Conservation (phyloP, 805 yeast genomes). For the Kluyveromyces wickerhamii region DNA sequence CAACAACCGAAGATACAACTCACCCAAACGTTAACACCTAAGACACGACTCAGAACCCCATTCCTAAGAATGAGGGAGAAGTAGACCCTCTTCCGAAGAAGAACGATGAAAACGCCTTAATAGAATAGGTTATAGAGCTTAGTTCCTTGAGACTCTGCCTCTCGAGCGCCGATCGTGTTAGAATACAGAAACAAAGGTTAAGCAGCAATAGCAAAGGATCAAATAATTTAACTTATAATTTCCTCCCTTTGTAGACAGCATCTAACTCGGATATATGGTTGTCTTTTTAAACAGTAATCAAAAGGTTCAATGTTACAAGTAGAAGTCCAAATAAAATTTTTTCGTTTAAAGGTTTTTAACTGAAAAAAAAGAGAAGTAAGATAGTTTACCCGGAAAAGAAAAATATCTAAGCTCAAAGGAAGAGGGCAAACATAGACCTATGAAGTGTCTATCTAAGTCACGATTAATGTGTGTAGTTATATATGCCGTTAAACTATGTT, state of each 20-base stretch:
- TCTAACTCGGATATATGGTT: slow-evolving; percentile 26
- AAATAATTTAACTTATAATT: background rate
- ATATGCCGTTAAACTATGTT: slow-evolving; percentile 20
- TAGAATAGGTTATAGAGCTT: slow-evolving; percentile 6
- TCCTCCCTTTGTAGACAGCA: slow-evolving; percentile 1
- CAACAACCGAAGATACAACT: slow-evolving; percentile 40
- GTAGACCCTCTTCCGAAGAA: slow-evolving; percentile 9
- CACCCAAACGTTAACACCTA: slow-evolving; percentile 1
- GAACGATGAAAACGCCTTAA: slow-evolving; percentile 3
- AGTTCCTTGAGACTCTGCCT: slow-evolving; percentile 41
- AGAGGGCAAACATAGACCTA: too few species aligned
- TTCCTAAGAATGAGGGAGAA: slow-evolving; percentile 31
- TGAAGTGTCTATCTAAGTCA: too few species aligned
- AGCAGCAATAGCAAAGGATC: slow-evolving; percentile 28
- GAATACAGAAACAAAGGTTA: slow-evolving; percentile 20
- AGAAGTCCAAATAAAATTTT: too few species aligned
- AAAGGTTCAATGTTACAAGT: too few species aligned
- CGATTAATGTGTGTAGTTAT: too few species aligned
- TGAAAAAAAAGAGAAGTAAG: too few species aligned
- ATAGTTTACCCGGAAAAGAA: too few species aligned
- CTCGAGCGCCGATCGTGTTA: slow-evolving; percentile 67
- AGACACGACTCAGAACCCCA: slow-evolving; percentile 27
- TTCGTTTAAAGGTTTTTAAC: too few species aligned
- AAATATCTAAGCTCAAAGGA: too few species aligned
- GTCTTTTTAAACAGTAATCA: slow-evolving; percentile 8